Base-by-base conservation (phyloP, 176 grass and related monocot species). In the barley (Hordeum vulgare) region DNA sequence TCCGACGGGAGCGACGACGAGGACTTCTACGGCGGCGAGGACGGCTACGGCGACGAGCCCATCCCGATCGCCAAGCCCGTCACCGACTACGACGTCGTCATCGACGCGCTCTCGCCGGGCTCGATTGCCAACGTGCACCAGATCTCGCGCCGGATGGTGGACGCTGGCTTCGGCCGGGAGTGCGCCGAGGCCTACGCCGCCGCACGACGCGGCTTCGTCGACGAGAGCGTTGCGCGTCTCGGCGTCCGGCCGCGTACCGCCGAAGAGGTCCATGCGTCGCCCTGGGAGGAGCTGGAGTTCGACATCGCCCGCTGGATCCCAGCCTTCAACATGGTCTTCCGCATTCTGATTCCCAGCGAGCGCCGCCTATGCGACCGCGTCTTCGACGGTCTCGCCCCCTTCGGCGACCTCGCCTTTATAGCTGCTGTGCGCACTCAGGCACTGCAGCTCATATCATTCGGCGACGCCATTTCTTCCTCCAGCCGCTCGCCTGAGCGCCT, bases 271-370 rank as follows among this genome's bases (percentile, higher is more conserved):
- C 92, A 94, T 15, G 79, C 84, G 12, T 35, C 84, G 1, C 21
- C 76, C 7, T 93, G 95, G 92, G 84, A 94, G 61, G 92, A 89
- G 67, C 95, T 97, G 20, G 95, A 97, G 42, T 84, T 94, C 45
- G 92, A 93, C 51, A 89, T 97, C 49, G 83, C 92, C 21, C 92
- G 95, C 57, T 97, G 95, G 95, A 92, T 97, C 78, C 89, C 90
- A 1, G 95, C 86, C 18, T 86, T 90, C 73, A 94, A 97, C 61
- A 97, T 97, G 95, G 88, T 94, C 18, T 97, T 97, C 56, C 89
- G 91, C 56, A 97, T 97, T 36, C 89, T 97, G 21, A 81, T 97
- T 25, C 95, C 95, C 81, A 97, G 95, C 41, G 95, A 97, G 86
- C 95, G 92, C 82, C 90, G 90, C 53, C 92, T 97, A 25, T 97